These are phyloP conservation scores for Galerina marginata DNA, from an alignment of 768 basidiomycete genomes.

Conservation along the genomic window DNA sequence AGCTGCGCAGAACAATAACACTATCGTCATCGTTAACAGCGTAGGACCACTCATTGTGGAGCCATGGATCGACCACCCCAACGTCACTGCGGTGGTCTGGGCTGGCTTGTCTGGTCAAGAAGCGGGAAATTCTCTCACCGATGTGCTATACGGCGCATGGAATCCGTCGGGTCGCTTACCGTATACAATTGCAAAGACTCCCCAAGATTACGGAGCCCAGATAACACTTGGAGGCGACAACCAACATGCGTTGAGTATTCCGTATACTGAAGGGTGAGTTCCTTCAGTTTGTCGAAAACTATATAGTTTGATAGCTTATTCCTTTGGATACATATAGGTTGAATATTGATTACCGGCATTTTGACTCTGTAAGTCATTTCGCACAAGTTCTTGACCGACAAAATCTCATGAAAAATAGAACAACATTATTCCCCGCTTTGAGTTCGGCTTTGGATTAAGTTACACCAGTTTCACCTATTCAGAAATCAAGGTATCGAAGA, in stretches of 20 bases:
- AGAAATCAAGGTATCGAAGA: slow-evolving; percentile 52
- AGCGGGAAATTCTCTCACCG: slow-evolving; percentile 71
- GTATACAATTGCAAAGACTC: slow-evolving; percentile 73
- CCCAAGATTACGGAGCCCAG: slow-evolving; percentile 63
- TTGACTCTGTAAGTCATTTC: slow-evolving; percentile 58
- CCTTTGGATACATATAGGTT: slow-evolving; percentile 38
- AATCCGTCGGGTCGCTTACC: slow-evolving; percentile 75
- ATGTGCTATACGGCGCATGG: slow-evolving; percentile 71
- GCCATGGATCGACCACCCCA: slow-evolving; percentile 75
- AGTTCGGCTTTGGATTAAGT: slow-evolving; percentile 90
- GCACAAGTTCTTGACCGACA: no score
- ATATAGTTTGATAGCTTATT: not conserved
- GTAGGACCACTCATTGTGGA: slow-evolving; percentile 66
- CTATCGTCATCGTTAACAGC: slow-evolving; percentile 71
- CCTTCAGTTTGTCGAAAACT: not conserved
- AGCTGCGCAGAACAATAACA: slow-evolving; percentile 69
- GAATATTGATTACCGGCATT: slow-evolving; percentile 75
- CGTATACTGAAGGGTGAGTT: slow-evolving; percentile 61
- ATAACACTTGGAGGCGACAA: slow-evolving; percentile 42
- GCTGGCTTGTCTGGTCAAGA: slow-evolving; percentile 73
- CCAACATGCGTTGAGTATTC: slow-evolving; percentile 49
- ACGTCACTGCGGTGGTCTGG: slow-evolving; percentile 75
- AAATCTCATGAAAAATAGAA: slow-evolving; percentile 37
- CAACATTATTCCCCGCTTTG: slow-evolving; percentile 79
- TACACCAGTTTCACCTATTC: slow-evolving; percentile 85